Evolutionary conservation across 2,329 filamentous ascomycete genomes (phyloP).

Genomic region (Diaporthe nobilis): DNA sequence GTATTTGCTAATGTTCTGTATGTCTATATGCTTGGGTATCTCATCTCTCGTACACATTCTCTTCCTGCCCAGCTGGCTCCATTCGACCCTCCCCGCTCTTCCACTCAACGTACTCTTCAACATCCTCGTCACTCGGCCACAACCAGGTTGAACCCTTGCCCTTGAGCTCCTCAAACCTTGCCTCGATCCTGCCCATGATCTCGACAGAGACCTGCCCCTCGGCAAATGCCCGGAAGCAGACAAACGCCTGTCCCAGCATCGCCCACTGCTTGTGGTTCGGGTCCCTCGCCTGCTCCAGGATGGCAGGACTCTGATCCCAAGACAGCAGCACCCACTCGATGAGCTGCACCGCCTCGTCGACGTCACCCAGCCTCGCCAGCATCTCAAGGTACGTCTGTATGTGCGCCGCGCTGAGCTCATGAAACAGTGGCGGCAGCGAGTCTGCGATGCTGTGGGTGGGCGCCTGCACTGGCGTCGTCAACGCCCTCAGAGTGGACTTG

Average conservation of each 20-base stretch:
- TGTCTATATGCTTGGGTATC: not conserved
- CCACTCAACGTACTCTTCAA: slow-evolving; percentile 51
- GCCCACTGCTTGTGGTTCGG: slow-evolving; percentile 53
- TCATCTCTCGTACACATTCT: not conserved
- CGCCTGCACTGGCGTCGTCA: slow-evolving; percentile 47
- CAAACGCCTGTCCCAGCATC: slow-evolving; percentile 48
- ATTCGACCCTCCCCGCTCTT: not conserved
- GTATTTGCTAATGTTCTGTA: not conserved
- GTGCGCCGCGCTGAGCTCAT: slow-evolving; percentile 60
- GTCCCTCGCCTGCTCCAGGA: slow-evolving; percentile 53
- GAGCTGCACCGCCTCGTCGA: slow-evolving; percentile 68
- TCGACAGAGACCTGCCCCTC: slow-evolving; percentile 56
- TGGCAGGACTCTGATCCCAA: slow-evolving; percentile 53
- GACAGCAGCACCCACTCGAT: slow-evolving; percentile 71
- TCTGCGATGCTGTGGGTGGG: slow-evolving; percentile 42
- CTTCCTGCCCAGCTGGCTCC: not conserved
- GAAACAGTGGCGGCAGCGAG: slow-evolving; percentile 50
- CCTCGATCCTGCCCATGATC: slow-evolving; percentile 51
- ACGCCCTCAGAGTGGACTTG: slow-evolving; percentile 42
- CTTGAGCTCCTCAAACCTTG: slow-evolving; percentile 47
- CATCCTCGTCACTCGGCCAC: slow-evolving; percentile 57
- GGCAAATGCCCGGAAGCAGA: slow-evolving; percentile 62
- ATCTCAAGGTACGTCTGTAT: slow-evolving; percentile 74
- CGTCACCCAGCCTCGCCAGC: slow-evolving; percentile 73
- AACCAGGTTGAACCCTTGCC: slow-evolving; percentile 46